Evolutionary conservation across 148 eudicot genomes (phyloP).

Genomic region (Tetragonia tetragonoides): DNA sequence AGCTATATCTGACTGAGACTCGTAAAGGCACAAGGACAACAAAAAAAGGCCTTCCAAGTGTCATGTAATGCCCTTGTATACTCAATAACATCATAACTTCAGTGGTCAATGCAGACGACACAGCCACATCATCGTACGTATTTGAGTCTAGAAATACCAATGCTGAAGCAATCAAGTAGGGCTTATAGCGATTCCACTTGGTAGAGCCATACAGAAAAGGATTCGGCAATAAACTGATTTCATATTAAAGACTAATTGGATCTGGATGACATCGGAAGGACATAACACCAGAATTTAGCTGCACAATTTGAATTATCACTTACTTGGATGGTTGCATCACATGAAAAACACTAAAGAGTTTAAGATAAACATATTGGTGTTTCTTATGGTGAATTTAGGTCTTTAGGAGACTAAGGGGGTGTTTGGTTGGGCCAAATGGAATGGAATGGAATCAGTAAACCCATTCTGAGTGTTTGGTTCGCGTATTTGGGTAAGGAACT

Average conservation of each 20-base stretch:
- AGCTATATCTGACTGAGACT: too few species aligned
- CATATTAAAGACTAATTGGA: not conserved
- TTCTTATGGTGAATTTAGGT: too few species aligned
- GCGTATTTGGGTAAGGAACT: too few species aligned
- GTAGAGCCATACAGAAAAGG: not conserved
- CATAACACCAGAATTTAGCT: too few species aligned
- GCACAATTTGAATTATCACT: not conserved
- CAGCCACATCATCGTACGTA: not conserved
- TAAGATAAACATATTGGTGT: too few species aligned
- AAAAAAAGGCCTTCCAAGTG: not conserved
- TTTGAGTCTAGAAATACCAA: not conserved
- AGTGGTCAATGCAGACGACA: not conserved
- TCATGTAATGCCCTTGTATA: not conserved
- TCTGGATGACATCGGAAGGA: too few species aligned
- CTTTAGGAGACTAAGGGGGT: too few species aligned
- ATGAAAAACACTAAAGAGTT: not conserved
- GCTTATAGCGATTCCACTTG: not conserved
- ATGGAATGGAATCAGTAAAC: too few species aligned
- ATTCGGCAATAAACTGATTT: not conserved
- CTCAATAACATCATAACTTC: not conserved
- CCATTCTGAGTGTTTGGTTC: too few species aligned
- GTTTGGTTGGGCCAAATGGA: too few species aligned
- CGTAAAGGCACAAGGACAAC: too few species aligned
- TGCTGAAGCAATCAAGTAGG: not conserved
- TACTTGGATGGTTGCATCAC: not conserved